Percentiles rank a stretch among this genome's conserved stretches.
Evolutionary conservation across 73 alveolate genomes (phyloP).

Genomic region (Loxodes magnus): DNA sequence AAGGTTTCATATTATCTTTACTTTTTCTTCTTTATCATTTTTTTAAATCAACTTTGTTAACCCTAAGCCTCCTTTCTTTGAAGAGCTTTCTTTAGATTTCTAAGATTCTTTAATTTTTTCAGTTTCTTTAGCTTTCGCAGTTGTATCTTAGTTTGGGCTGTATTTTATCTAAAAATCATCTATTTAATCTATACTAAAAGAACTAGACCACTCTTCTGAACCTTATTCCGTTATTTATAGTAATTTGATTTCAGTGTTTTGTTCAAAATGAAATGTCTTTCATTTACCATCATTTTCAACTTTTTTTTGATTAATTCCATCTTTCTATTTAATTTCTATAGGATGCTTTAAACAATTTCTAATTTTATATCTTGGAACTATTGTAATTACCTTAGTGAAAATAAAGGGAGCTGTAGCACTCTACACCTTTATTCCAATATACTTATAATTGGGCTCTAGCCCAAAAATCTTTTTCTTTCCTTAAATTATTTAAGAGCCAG

Average conservation of each 20-base stretch:
- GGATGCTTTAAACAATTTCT: conserved; percentile 17
- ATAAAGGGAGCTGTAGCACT: conserved; percentile 14
- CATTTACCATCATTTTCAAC: neutral
- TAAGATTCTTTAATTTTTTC: too few relatives aligned
- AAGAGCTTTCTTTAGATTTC: too few relatives aligned
- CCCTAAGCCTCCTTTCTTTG: too few relatives aligned
- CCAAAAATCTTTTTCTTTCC: too few relatives aligned
- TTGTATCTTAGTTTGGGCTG: too few relatives aligned
- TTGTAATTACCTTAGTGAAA: conserved; percentile 29
- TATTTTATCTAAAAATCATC: conserved; percentile 13
- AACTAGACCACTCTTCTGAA: conserved; percentile 17
- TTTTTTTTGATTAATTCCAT: neutral
- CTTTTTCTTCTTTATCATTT: too few relatives aligned
- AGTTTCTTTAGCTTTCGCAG: too few relatives aligned
- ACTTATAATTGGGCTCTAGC: too few relatives aligned
- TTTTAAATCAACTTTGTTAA: too few relatives aligned
- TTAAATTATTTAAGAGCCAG: too few relatives aligned
- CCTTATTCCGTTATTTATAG: conserved; percentile 1
- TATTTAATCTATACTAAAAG: conserved; percentile 2
- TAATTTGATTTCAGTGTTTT: neutral
- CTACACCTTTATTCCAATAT: conserved; percentile 30
- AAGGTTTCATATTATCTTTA: too few relatives aligned
- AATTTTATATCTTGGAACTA: conserved; percentile 38
- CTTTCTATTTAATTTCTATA: conserved; percentile 14
- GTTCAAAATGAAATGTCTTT: neutral